Evolutionary conservation across 78 protist species (phyloP), one percentile per base, ranked within the genome.

Genomic region (Isochrysis galbana): DNA sequence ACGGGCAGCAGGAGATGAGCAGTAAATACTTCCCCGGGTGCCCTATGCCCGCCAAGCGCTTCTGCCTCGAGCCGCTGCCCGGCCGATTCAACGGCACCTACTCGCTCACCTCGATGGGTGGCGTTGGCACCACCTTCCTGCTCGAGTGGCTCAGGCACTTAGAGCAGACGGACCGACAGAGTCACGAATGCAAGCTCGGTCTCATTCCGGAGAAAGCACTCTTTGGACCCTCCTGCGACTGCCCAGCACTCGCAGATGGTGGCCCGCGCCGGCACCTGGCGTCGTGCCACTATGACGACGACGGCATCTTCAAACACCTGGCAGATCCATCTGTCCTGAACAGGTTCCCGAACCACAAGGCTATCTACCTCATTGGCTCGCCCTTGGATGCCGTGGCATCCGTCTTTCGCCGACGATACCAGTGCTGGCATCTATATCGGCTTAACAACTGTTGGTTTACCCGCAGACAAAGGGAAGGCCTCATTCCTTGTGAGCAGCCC

Each of bases 391-490:
- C 82, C 32, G 82, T 72, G 44, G 36, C 82, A 5, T 72, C 82
- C 42, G 82, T 72, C 41, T 72, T 72, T 17, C 82, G 82, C 42
- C 36, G 82, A 2, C 17, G 41, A 1, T 72, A 36, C 82, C 82
- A 72, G 82, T 72, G 82, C 82, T 72, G 82, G 82, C 82, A 72
- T 41, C 36, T 72, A 19, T 72, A 72, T 41, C 82, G 82, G 11
- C 82, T 72, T 23, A 29, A 72, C 44, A n/a, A 72, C 82, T 72
- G 82, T 41, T 72, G 82, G 82, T 72, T 72, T 41, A 72, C 82
- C 39, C 82, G 82, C 1, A 17, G 5, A 41, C 82, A 72, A 17
- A 2, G 42, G 32, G 17, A 72, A 14, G 82, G 82, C 44, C 82
- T 34, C 82, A 72, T 72, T 3, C 82, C 82, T 3, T 72, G 82